phyloP scores from a whole-genome alignment of 2,329 filamentous ascomycete genomes.

The Zymoseptoria passerinii region DNA sequence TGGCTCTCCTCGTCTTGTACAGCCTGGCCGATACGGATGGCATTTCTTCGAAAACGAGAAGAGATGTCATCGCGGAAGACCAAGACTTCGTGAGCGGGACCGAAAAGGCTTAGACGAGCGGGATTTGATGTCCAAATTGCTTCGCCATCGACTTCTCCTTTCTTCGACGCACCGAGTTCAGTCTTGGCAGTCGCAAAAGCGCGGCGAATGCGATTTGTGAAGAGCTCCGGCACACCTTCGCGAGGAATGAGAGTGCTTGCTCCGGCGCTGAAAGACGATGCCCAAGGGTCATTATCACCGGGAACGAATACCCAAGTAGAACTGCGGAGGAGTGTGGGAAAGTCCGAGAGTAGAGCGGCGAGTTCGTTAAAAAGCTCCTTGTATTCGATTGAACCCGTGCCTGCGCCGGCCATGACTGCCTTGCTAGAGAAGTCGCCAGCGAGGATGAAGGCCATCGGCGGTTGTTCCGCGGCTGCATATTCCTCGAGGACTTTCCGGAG shows the following conservation, averaged over 20 bases:
- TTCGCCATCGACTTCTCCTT: slow-evolving; percentile 53
- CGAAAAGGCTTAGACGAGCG: slow-evolving; percentile 72
- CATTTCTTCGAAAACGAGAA: slow-evolving; percentile 65
- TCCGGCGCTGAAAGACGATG: slow-evolving; percentile 72
- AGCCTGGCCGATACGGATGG: slow-evolving; percentile 58
- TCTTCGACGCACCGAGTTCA: slow-evolving; percentile 47
- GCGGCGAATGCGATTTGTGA: slow-evolving; percentile 77
- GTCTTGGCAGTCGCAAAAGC: slow-evolving; percentile 71
- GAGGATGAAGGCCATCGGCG: slow-evolving; percentile 70
- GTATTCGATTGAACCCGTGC: slow-evolving; percentile 80
- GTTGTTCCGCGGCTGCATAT: slow-evolving; percentile 57
- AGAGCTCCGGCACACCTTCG: slow-evolving; percentile 71
- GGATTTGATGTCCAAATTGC: slow-evolving; percentile 88
- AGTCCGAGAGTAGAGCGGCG: slow-evolving; percentile 74
- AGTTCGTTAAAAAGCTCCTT: slow-evolving; percentile 92
- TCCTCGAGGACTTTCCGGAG: slow-evolving; percentile 67
- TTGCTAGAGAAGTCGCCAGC: slow-evolving; percentile 71
- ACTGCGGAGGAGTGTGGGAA: slow-evolving; percentile 66
- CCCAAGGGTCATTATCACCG: slow-evolving; percentile 96
- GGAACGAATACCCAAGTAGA: slow-evolving; percentile 89
- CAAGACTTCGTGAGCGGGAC: slow-evolving; percentile 77
- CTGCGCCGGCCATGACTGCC: slow-evolving; percentile 54
- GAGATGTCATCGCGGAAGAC: slow-evolving; percentile 83
- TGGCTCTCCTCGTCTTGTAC: slow-evolving; percentile 23
- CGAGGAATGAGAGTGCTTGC: slow-evolving; percentile 62